These are phyloP conservation scores for Penicillium mononematosum DNA, from an alignment of 495 filamentous ascomycete species.

Conservation along the genomic window DNA sequence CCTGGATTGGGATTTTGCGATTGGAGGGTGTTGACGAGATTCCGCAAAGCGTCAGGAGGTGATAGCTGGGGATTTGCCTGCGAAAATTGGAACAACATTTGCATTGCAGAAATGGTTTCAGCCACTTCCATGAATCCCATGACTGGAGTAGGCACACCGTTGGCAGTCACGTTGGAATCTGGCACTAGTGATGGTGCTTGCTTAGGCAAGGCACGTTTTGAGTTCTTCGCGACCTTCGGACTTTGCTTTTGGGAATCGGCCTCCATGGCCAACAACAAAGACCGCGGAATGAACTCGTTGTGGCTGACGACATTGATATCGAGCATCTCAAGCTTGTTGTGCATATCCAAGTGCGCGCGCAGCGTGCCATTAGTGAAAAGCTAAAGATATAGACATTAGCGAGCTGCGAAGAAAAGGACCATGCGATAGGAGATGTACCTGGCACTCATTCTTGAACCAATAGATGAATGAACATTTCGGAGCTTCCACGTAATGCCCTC, in stretches of 20 bases:
- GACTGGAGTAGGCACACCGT: slow-evolving; percentile 57
- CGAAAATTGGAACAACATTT: slow-evolving; percentile 61
- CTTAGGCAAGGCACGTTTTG: slow-evolving; percentile 56
- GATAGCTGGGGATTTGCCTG: slow-evolving; percentile 56
- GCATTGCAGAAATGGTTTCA: slow-evolving; percentile 75
- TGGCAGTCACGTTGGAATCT: slow-evolving; percentile 60
- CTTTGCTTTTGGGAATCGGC: slow-evolving; percentile 64
- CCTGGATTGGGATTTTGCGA: slow-evolving; percentile 33
- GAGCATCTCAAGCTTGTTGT: slow-evolving; percentile 71
- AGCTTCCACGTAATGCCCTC: slow-evolving; percentile 64
- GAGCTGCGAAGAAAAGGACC: not conserved
- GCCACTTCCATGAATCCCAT: slow-evolving; percentile 72
- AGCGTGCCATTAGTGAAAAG: slow-evolving; percentile 63
- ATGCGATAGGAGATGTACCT: slow-evolving; percentile 48
- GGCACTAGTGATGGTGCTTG: slow-evolving; percentile 58
- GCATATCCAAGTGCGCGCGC: slow-evolving; percentile 62
- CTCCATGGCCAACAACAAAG: slow-evolving; percentile 46
- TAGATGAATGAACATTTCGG: slow-evolving; percentile 64
- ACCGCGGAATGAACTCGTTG: slow-evolving; percentile 67
- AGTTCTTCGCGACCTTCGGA: slow-evolving; percentile 63
- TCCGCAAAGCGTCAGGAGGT: slow-evolving; percentile 60
- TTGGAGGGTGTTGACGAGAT: slow-evolving; percentile 52
- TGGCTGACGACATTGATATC: slow-evolving; percentile 63
- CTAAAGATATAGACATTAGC: slow-evolving; percentile 34
- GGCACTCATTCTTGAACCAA: slow-evolving; percentile 69